phyloP scores from a whole-genome alignment of 2,329 filamentous ascomycete genomes.

The Acrocalymma vagum region DNA sequence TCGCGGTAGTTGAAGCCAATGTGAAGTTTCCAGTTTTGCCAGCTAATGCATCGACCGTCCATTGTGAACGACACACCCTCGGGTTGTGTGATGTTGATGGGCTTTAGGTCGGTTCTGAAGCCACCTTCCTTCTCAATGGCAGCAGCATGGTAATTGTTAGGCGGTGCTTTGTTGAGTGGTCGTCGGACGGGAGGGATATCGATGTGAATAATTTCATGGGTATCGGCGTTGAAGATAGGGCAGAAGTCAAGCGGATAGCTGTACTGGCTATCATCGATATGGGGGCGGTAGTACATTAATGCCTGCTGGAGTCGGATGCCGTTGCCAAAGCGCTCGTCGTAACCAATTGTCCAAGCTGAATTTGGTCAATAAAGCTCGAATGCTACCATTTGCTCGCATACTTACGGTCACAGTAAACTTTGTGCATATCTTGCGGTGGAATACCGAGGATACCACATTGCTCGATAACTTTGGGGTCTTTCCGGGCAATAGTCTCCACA shows the following conservation, averaged over 20 bases:
- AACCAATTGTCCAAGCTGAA: constrained; percentile 89
- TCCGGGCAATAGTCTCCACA: constrained; percentile 78
- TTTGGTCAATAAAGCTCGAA: constrained; percentile 17
- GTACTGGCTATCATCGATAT: constrained; percentile 88
- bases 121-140: constrained; percentile 78
- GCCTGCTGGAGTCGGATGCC: constrained; percentile 85
- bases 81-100: constrained; percentile 86
- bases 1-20: constrained; percentile 96
- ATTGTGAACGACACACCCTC: constrained; percentile 88
- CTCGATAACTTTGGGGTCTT: constrained; percentile 87
- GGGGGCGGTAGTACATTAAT: constrained; percentile 92
- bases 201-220: constrained; percentile 80
- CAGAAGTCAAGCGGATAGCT: constrained; percentile 93
- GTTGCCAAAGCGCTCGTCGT: constrained; percentile 87
- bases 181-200: constrained; percentile 81
- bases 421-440: constrained; percentile 84
- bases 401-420: constrained; percentile 89
- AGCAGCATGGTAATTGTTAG: constrained; percentile 82
- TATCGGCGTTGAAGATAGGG: constrained; percentile 86
- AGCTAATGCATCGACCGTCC: constrained; percentile 76
- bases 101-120: constrained; percentile 81
- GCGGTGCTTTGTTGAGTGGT: constrained; percentile 73
- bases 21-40: constrained; percentile 95
- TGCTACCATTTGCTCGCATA: constrained; percentile 29
- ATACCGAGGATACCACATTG: constrained; percentile 87